These are phyloP conservation scores for Verticillium albo-atrum DNA, from an alignment of 2,329 filamentous ascomycete genomes.

Conservation along the genomic window DNA sequence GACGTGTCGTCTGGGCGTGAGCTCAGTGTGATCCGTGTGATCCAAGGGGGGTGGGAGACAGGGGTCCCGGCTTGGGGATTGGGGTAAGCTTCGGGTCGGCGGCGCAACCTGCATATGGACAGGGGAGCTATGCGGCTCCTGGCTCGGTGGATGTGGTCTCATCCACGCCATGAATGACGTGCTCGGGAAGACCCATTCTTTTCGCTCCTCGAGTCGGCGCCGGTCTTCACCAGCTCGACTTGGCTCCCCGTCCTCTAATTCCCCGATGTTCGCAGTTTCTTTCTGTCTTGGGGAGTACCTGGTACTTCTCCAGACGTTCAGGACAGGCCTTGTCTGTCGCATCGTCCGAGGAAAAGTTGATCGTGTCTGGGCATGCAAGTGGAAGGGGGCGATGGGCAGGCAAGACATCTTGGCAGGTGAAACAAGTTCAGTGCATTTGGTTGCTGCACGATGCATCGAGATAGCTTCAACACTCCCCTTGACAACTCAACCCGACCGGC, in stretches of 20 bases:
- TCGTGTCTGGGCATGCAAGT: not conserved
- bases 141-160: not conserved
- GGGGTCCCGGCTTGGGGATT: not conserved
- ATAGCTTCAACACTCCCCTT: not conserved
- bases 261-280: not conserved
- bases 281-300: not conserved
- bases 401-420: not conserved
- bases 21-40: not conserved
- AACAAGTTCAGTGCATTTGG: not conserved
- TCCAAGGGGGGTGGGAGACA: not conserved
- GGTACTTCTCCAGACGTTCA: not conserved
- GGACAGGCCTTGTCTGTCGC: not conserved
- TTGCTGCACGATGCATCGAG: not conserved
- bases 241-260: not conserved
- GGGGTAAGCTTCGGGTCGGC: not conserved
- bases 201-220: not conserved
- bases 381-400: not conserved
- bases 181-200: not conserved
- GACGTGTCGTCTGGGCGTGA: not conserved
- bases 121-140: not conserved
- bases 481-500: not conserved
- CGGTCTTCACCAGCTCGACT: not conserved
- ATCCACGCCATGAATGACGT: slow-evolving; percentile 3
- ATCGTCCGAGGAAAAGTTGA: not conserved
- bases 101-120: not conserved